These are phyloP conservation scores for Raffaelea albimanens DNA, from an alignment of 2,329 filamentous ascomycete genomes.

Conservation along the genomic window DNA sequence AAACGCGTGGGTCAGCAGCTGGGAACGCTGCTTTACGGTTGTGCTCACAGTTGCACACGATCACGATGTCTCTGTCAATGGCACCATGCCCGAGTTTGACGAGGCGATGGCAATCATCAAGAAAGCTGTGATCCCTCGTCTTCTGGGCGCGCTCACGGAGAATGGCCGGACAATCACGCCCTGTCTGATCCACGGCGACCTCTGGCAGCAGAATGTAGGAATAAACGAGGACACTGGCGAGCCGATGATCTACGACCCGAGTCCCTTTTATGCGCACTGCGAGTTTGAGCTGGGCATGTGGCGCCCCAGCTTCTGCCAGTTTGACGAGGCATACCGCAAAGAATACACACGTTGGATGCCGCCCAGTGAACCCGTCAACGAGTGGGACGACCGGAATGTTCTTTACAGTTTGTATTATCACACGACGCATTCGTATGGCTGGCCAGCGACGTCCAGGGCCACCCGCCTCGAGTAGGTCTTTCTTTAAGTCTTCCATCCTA, in stretches of 20 bases:
- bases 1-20: too few species aligned
- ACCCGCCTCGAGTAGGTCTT: too few species aligned
- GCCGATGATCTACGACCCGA: slow-evolving; percentile 29
- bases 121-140: slow-evolving; percentile 32
- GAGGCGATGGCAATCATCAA: slow-evolving; percentile 9
- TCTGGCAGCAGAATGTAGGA: slow-evolving; percentile 30
- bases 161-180: slow-evolving; percentile 30
- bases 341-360: background rate
- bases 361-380: background rate
- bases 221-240: slow-evolving; percentile 19
- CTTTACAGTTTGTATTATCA: background rate
- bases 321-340: background rate
- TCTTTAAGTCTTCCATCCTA: too few species aligned
- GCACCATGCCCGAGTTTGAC: background rate
- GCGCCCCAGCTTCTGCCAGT: background rate
- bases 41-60: too few species aligned
- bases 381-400: slow-evolving; percentile 1
- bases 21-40: too few species aligned
- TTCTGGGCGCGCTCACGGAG: slow-evolving; percentile 31
- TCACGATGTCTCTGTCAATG: too few species aligned
- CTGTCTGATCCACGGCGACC: slow-evolving; percentile 32
- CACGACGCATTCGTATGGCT: too few species aligned
- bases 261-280: slow-evolving; percentile 31
- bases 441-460: too few species aligned
- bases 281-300: slow-evolving; percentile 18